Percentiles rank a stretch among this genome's conserved stretches.
Conservation (phyloP, 805 yeast species). For the Metschnikowia cerradonensis region DNA sequence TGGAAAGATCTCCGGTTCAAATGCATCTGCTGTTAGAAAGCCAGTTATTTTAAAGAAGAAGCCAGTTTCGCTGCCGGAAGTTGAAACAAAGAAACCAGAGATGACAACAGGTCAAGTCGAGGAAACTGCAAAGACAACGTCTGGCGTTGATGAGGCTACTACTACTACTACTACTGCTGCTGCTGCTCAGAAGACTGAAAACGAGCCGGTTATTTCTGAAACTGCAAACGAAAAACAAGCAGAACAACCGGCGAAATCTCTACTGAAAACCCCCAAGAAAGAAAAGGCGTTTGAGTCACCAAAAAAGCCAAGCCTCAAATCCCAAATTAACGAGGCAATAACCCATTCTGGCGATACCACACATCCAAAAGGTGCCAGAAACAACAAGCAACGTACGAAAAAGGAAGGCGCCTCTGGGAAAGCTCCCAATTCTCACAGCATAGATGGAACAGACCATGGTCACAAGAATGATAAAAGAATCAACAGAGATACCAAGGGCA, state of each 20-base stretch:
- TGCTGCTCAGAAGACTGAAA: not conserved
- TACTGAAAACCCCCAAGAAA: not conserved
- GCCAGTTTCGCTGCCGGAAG: not conserved
- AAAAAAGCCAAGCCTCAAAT: not conserved
- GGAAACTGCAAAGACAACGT: not conserved
- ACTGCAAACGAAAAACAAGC: not conserved
- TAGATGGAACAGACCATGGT: not conserved
- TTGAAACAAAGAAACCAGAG: not conserved
- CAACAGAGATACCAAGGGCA: not conserved
- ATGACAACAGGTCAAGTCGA: not conserved
- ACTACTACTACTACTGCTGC: too few species aligned
- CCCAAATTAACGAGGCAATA: not conserved
- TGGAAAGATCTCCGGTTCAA: slow-evolving; percentile 17
- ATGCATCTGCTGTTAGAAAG: slow-evolving; percentile 26
- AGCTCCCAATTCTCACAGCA: not conserved
- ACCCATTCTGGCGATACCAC: not conserved
- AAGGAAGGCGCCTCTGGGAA: not conserved
- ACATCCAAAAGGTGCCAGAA: not conserved
- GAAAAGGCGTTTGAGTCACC: not conserved
- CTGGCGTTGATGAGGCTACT: not conserved
- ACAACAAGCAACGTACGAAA: not conserved
- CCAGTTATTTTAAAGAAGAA: slow-evolving; percentile 41
- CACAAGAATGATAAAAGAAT: not conserved
- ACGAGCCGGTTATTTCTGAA: not conserved
- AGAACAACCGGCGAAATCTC: not conserved